These are phyloP conservation scores for Penicillium turbatum DNA, from an alignment of 495 filamentous ascomycete genomes.

Conservation along the genomic window DNA sequence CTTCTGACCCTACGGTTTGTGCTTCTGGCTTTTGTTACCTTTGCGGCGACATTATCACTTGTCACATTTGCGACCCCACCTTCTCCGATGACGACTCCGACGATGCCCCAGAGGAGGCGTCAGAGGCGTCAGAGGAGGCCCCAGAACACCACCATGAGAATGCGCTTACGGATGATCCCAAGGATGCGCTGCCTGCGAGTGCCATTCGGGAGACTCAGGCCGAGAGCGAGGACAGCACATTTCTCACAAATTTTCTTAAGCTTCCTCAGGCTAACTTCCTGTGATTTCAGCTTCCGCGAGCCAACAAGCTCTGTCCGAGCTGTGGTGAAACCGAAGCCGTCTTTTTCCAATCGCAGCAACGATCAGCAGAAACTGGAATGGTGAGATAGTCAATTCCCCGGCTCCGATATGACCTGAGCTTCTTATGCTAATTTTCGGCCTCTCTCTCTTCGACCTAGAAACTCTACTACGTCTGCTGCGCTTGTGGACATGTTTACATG, in stretches of 20 bases:
- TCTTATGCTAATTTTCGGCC: background rate
- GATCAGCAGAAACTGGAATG: constrained; percentile 96
- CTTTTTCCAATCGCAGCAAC: constrained; percentile 97
- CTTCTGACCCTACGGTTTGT: constrained; percentile 96
- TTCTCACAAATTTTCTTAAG: constrained; percentile 5
- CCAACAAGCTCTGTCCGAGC: constrained; percentile 73
- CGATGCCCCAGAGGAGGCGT: no score
- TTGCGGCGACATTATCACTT: constrained; percentile 51
- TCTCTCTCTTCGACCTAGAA: constrained; percentile 62
- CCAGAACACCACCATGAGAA: no score
- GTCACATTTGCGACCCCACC: constrained; percentile 39
- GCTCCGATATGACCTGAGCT: background rate
- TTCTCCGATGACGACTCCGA: background rate
- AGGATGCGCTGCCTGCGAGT: background rate
- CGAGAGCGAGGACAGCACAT: constrained; percentile 1
- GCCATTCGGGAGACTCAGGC: constrained; percentile 5
- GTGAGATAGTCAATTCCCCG: constrained; percentile 49
- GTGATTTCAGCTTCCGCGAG: constrained; percentile 70
- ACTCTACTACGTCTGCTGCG: constrained; percentile 95
- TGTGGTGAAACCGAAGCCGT: constrained; percentile 86
- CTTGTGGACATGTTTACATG: constrained; percentile 83
- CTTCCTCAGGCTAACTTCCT: constrained; percentile 45
- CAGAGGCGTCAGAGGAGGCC: no score
- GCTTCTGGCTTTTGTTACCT: constrained; percentile 47
- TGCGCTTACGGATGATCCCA: background rate